A percentile compares a stretch with the other conserved stretches of the same genome.
phyloP scores from a whole-genome alignment of 192 early-diverging fungal genomes.

The Coemansia sp. region DNA sequence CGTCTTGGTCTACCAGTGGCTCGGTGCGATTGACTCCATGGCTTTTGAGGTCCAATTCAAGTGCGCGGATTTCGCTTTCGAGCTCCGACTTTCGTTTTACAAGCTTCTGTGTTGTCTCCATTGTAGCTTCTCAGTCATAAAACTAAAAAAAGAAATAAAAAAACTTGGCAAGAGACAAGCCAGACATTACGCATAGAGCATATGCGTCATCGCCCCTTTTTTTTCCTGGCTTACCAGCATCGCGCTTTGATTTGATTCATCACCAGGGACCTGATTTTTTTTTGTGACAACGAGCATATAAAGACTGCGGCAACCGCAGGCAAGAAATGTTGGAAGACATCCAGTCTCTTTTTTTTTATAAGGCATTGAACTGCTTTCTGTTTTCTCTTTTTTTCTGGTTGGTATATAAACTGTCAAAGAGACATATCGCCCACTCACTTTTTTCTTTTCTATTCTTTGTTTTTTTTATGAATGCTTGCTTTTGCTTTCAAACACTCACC shows the following conservation, averaged over 20 bases:
- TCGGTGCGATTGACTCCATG: slow-evolving; percentile 57
- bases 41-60: slow-evolving; percentile 22
- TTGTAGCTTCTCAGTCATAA: background rate
- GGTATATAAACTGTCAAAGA: too few relatives aligned
- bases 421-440: background rate
- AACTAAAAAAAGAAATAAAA: background rate
- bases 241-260: too few relatives aligned
- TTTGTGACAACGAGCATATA: too few relatives aligned
- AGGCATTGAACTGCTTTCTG: too few relatives aligned
- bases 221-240: too few relatives aligned
- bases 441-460: background rate
- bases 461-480: background rate
- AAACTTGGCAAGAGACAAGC: background rate
- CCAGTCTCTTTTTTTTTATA: too few relatives aligned
- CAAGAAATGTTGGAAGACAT: too few relatives aligned
- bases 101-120: slow-evolving; percentile 36
- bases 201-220: too few relatives aligned
- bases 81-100: slow-evolving; percentile 32
- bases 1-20: slow-evolving; percentile 59
- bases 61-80: slow-evolving; percentile 33
- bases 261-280: too few relatives aligned
- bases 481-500: background rate
- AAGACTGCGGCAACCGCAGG: too few relatives aligned
- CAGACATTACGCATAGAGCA: too few relatives aligned
- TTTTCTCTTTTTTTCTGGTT: too few relatives aligned